Evolutionary conservation across 177 flowering plant species (phyloP), one percentile per base, ranked within the genome.

Genomic region (Vitis hybrid): DNA sequence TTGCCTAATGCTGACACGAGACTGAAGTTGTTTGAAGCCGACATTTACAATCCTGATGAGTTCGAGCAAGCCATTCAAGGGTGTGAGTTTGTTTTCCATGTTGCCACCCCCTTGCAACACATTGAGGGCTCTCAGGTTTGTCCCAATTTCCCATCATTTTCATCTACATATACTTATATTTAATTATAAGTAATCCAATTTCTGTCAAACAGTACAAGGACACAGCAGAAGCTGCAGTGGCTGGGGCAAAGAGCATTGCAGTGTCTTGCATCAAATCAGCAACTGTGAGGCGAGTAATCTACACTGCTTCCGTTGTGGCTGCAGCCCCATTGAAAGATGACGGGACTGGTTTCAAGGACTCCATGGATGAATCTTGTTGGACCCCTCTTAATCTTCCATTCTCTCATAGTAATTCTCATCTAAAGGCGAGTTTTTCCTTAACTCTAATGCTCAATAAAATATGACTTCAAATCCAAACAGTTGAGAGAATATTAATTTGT

Each of bases 11-110:
- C 87, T 51, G 80, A 80, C 2, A 59, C 78, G 6, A 70, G 74
- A 17, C 56, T 88, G 11, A 56, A 48, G 17, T 69, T 87, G 32
- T 88, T 85, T 63, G 21, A 84, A 71, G 94, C 89, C 4, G 87
- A 89, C 50, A 73, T 88, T 14, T 81, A 84, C 56, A 78, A 74
- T 19, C 85, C 87, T 1, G 49, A 60, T 6, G 80, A 79, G n/a
- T 87, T 87, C 49, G 78, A 72, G 1, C 4, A 26, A 2, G 87
- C 91, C 4, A 86, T 89, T 51, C 12, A 67, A 66, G 90, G 85
- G 18, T 86, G 87, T 58, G 56, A 78, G 1, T 67, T 32, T 71
- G 88, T 83, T 13, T 62, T 83, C 55, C 85, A 83, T 72, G 66
- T 82, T 8, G 86, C 86, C 19, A 74, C 75, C 11, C 86, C 84